These are phyloP conservation scores for Hamigera avellanea DNA, from an alignment of 495 filamentous ascomycete genomes.

Conservation along the genomic window DNA sequence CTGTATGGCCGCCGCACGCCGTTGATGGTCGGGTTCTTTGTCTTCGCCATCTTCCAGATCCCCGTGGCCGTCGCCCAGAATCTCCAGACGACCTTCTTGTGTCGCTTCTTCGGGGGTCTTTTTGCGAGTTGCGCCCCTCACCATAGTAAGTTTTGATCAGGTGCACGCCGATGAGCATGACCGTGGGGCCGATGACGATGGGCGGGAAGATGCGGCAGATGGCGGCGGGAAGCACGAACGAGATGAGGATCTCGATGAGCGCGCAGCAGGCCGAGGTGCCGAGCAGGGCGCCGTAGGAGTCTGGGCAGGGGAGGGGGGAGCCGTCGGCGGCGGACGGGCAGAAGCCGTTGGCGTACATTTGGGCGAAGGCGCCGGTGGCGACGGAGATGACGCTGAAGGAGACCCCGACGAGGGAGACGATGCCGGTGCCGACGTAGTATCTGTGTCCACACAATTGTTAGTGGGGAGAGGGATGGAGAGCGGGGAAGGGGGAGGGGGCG, in stretches of 20 bases:
- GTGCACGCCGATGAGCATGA: constrained; percentile 64
- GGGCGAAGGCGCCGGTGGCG: constrained; percentile 59
- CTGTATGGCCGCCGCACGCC: constrained; percentile 45
- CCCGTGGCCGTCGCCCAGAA: constrained; percentile 50
- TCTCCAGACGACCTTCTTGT: constrained; percentile 44
- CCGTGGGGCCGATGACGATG: constrained; percentile 76
- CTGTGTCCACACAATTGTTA: no score
- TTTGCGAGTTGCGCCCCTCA: no score
- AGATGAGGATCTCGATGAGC: constrained; percentile 31
- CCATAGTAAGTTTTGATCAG: constrained; percentile 67
- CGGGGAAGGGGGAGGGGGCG: neutral
- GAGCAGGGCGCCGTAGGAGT: constrained; percentile 75
- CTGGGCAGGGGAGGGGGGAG: constrained; percentile 55
- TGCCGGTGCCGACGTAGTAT: constrained; percentile 78
- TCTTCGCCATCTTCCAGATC: constrained; percentile 52
- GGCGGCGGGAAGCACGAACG: constrained; percentile 51
- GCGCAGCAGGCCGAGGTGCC: constrained; percentile 58
- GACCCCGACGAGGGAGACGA: constrained; percentile 81
- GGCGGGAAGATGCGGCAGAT: constrained; percentile 77
- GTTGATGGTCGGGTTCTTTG: constrained; percentile 41
- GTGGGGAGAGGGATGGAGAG: neutral
- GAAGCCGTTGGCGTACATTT: constrained; percentile 78
- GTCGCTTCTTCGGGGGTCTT: constrained; percentile 48
- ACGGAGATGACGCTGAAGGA: constrained; percentile 84
- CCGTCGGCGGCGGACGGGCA: constrained; percentile 37